Conservation (phyloP, 768 basidiomycete species). For the Butyriboletus loyo region DNA sequence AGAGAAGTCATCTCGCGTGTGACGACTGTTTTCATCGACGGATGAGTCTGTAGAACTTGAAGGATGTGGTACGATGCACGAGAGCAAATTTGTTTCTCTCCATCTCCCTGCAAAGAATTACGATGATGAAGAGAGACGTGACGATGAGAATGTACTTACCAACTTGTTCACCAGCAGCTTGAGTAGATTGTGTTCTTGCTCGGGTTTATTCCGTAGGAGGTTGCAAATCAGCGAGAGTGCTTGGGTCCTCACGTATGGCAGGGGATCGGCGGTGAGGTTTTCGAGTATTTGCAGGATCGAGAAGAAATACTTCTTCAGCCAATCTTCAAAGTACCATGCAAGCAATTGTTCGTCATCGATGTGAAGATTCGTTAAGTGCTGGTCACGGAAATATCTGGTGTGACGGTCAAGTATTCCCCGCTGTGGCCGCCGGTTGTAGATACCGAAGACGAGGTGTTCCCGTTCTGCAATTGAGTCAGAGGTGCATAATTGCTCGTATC, state of each 20-base stretch:
- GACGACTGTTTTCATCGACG: constrained; percentile 87
- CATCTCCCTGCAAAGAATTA: constrained; percentile 64
- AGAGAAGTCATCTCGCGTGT: constrained; percentile 83
- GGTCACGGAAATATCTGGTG: constrained; percentile 85
- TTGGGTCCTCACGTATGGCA: constrained; percentile 87
- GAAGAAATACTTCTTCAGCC: constrained; percentile 97
- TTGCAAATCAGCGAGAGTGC: constrained; percentile 72
- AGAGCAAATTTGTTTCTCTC: constrained; percentile 82
- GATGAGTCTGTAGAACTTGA: constrained; percentile 85
- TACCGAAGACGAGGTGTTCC: constrained; percentile 10
- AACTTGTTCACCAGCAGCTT: constrained; percentile 93
- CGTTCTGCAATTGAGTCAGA: constrained; percentile 20
- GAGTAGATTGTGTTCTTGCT: constrained; percentile 96
- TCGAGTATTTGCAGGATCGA: constrained; percentile 87
- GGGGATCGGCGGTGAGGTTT: constrained; percentile 77
- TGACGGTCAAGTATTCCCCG: constrained; percentile 1
- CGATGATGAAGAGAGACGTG: neutral
- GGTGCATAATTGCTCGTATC: neutral
- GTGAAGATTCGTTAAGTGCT: constrained; percentile 61
- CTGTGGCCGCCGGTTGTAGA: constrained; percentile 2
- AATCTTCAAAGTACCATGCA: constrained; percentile 93
- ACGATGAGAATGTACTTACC: constrained; percentile 39
- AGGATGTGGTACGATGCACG: constrained; percentile 88
- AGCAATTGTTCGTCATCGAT: constrained; percentile 72
- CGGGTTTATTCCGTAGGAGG: constrained; percentile 85